These are phyloP conservation scores for Tolypocladium pustulatum DNA, from an alignment of 2,329 filamentous ascomycete species.

Conservation along the genomic window DNA sequence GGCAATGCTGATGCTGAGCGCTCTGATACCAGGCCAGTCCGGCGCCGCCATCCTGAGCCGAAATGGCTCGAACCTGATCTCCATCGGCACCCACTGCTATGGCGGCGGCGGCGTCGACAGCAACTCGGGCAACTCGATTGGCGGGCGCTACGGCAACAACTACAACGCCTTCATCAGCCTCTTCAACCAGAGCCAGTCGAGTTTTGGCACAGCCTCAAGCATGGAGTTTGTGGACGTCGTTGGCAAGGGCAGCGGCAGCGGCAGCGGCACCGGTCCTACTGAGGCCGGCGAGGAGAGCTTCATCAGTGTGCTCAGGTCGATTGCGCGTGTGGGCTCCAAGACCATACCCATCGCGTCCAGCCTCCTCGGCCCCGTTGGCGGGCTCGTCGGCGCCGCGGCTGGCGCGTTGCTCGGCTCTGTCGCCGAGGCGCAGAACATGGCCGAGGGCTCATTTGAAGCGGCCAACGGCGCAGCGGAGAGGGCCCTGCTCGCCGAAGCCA, in stretches of 20 bases:
- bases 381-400: not conserved
- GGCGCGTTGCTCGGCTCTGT: not conserved
- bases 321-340: not conserved
- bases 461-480: not conserved
- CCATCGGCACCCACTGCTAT: slow-evolving; percentile 18
- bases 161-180: slow-evolving; percentile 9
- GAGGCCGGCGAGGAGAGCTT: not conserved
- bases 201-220: not conserved
- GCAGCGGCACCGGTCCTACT: not conserved
- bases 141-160: slow-evolving; percentile 9
- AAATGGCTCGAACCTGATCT: not conserved
- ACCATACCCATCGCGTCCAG: not conserved
- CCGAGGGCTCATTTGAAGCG: not conserved
- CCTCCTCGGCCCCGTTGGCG: not conserved
- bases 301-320: not conserved
- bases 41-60: not conserved
- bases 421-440: not conserved
- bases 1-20: not conserved
- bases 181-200: not conserved
- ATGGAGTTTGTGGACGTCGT: not conserved
- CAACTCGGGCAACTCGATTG: slow-evolving; percentile 16
- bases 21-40: not conserved
- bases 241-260: not conserved
- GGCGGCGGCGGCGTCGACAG: slow-evolving; percentile 9
- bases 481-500: not conserved